Evolutionary conservation across 2,329 filamentous ascomycete species (phyloP), one percentile per base, ranked within the genome.

Genomic region (Blastomyces emzantsi): DNA sequence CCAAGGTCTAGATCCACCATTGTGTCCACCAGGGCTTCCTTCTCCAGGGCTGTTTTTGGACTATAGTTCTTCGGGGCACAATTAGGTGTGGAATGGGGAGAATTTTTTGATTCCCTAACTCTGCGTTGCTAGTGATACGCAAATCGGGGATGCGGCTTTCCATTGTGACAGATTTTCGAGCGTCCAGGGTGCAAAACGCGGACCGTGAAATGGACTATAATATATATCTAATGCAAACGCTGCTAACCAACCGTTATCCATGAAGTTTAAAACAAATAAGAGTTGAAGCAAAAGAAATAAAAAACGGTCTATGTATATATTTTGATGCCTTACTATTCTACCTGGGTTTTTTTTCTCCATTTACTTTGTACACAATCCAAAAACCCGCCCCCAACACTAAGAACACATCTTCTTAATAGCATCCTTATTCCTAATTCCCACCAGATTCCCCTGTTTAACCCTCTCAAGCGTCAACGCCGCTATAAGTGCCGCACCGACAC

Each of bases 401-500:
- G 5, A 5, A 22, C 58, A 60, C 41, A 60, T 9, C 28, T 36
- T 41, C 8, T 49, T 60, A 2, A 60, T 60, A 8, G 73, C 72
- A 8, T 73, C 71, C 69, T 72, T 71, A 66, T 86, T 80, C 60
- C 79, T 78, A 67, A 88, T 84, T 69, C 85, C 85, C 41, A 78
- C 80, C 61, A 81, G 67, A 70, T 86, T 84, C 43, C 85, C 85
- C 60, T 81, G 79, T 73, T 84, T 81, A 66, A 85, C 81, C 64
- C 85, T 79, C 79, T 87, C 85, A 65, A 87, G 74, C 11, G 85
- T 88, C 73, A 88, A 72, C 8, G 86, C 86, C 8, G 94, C 94
- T 80, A 99, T 97, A 66, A 99, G 80, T 4, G 94, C 94, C 55
- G 93, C 94, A 69, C 93, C 93, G n/a, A 97, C 94, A 84, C 93